Conservation (phyloP, 306 rosid species). For the Herpetospermum pedunculosum region DNA sequence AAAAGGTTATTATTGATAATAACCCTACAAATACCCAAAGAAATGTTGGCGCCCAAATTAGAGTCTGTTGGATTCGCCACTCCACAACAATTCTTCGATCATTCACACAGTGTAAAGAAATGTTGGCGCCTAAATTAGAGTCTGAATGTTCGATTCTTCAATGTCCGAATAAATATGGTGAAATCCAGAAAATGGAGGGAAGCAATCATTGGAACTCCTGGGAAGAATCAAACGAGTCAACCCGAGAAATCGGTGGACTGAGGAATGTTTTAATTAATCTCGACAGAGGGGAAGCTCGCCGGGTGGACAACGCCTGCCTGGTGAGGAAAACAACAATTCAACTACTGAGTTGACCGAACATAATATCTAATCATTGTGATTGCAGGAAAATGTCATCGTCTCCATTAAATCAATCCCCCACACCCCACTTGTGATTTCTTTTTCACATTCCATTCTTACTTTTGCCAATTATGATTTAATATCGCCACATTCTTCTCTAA, state of each 20-base stretch:
- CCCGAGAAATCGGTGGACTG: not conserved
- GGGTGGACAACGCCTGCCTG: not conserved
- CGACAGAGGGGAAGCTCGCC: not conserved
- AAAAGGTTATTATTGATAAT: too few relatives aligned
- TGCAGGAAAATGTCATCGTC: slow-evolving; percentile 15
- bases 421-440: slow-evolving; percentile 11
- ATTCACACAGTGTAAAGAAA: too few relatives aligned
- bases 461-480: slow-evolving; percentile 18
- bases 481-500: not conserved
- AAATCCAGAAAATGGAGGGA: not conserved
- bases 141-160: not conserved
- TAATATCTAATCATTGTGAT: slow-evolving; percentile 38
- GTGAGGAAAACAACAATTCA: slow-evolving; percentile 27
- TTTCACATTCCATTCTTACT: slow-evolving; percentile 7
- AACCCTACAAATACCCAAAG: too few relatives aligned
- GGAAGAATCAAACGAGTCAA: not conserved
- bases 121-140: not conserved
- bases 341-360: slow-evolving; percentile 52
- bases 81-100: too few relatives aligned
- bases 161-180: not conserved
- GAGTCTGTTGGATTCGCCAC: too few relatives aligned
- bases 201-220: not conserved
- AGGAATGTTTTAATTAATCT: not conserved
- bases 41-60: too few relatives aligned
- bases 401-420: slow-evolving; percentile 12